These are phyloP conservation scores for Aspergillus cavernicola DNA, from an alignment of 495 filamentous ascomycete species.

Conservation along the genomic window DNA sequence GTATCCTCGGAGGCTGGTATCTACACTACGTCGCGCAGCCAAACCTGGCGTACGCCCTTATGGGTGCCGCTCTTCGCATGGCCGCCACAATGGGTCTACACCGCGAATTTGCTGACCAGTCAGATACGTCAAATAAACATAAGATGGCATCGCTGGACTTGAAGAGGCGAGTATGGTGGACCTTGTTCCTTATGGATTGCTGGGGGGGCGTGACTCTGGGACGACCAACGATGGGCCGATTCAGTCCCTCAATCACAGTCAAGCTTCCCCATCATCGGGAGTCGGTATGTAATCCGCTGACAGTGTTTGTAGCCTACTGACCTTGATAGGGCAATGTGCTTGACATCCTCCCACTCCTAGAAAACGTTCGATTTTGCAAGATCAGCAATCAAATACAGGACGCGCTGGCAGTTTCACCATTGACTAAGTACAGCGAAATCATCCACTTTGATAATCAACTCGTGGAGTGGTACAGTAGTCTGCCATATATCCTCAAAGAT, in stretches of 20 bases:
- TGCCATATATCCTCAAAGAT: constrained; percentile 67
- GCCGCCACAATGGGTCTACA: constrained; percentile 61
- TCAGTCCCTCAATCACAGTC: constrained; percentile 70
- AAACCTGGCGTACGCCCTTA: constrained; percentile 57
- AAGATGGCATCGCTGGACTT: constrained; percentile 47
- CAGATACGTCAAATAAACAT: constrained; percentile 35
- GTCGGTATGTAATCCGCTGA: constrained; percentile 36
- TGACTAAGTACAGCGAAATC: constrained; percentile 62
- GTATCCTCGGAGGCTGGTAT: constrained; percentile 72
- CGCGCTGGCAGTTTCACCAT: constrained; percentile 63
- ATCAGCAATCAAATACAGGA: constrained; percentile 76
- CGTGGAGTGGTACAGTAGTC: constrained; percentile 63
- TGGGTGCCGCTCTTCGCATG: constrained; percentile 43
- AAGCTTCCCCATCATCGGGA: constrained; percentile 59
- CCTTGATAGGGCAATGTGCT: constrained; percentile 41
- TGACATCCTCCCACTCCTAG: constrained; percentile 65
- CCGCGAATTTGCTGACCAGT: constrained; percentile 55
- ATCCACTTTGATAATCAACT: constrained; percentile 63
- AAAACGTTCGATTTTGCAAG: constrained; percentile 78
- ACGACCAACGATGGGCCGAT: constrained; percentile 72
- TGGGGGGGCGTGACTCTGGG: constrained; percentile 75
- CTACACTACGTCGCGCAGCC: constrained; percentile 77
- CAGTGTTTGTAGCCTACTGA: constrained; percentile 26
- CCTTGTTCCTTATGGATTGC: constrained; percentile 72
- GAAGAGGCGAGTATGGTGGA: constrained; percentile 75